Base-by-base conservation (phyloP, 805 yeast genomes). In the Nakazawaea anatomiae region DNA sequence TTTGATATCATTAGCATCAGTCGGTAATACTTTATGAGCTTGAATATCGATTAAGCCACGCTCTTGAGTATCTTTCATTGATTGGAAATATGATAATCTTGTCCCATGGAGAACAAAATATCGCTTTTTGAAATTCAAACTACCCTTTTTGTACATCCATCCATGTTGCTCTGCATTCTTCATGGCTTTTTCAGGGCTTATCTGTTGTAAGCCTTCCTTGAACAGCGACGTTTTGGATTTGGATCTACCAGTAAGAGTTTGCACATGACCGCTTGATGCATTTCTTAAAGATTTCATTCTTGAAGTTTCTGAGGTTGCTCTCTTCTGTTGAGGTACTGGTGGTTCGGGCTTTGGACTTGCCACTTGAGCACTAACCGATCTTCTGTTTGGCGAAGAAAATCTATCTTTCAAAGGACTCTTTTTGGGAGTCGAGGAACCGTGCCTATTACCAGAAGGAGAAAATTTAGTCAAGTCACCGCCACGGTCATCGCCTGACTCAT, bases 101-200 rank as follows among this genome's bases (percentile, higher is more conserved):
- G 99, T 94, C 3, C 96, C 96, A 68, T 94, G 96, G 36, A 94
- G 72, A 0, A 92, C 83, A 63, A 91, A 91, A 60, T 75, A 84
- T 47, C 99, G 78, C 51, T 85, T 84, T 60, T 91, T 86, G 98
- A 99, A 94, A 14, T 89, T 80, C 52, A 85, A 77, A 52, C 85
- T 87, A 28, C 96, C 96, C 57, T 87, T 83, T 67, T 94, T 94
- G 48, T 90, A 82, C 96, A 94, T 89, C 96, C 97, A 94, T 2
- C 99, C 99, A 46, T 89, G 82, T 59, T 74, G 81, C 50, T 77
- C 86, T 0, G 97, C 89, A 6, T 85, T 71, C 57, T 80, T 80
- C 45, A 87, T 79, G 0, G 98, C 85, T 43, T 88, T 87, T 54
- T 79, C 82, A 0, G 97, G 96, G 0, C 86, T 75, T 12, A 88